Conservation (phyloP, 2,329 filamentous ascomycete genomes). For the Botrytis galanthina region DNA sequence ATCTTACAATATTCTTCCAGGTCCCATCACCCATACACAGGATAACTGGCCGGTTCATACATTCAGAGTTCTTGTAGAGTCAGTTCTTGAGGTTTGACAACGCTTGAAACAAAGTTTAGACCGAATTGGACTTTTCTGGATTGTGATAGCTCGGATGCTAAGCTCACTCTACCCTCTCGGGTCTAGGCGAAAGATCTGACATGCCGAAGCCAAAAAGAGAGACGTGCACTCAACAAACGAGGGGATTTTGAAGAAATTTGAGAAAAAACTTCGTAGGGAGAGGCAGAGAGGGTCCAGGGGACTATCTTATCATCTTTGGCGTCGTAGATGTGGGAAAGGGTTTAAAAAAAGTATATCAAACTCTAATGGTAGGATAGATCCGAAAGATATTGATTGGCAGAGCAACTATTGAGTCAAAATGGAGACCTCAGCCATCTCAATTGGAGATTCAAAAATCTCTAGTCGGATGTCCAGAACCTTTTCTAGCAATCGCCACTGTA, state of each 20-base stretch:
- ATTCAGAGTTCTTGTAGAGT: background rate
- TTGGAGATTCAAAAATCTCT: background rate
- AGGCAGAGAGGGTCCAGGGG: background rate
- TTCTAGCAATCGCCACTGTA: constrained; percentile 10
- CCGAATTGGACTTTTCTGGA: background rate
- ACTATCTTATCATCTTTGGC: background rate
- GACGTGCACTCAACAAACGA: constrained; percentile 29
- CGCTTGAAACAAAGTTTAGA: constrained; percentile 2
- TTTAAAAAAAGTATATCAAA: background rate
- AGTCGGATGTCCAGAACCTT: background rate
- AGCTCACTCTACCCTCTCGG: constrained; percentile 12
- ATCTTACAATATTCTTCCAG: background rate
- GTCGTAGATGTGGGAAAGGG: background rate
- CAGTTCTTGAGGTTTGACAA: constrained; percentile 2
- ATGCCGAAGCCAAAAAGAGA: constrained; percentile 27
- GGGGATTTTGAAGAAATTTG: constrained; percentile 9
- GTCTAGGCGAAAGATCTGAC: constrained; percentile 24
- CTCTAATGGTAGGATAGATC: constrained; percentile 7
- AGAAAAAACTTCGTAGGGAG: background rate
- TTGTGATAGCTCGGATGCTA: background rate
- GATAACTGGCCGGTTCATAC: background rate
- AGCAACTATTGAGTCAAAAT: constrained; percentile 9
- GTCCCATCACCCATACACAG: background rate
- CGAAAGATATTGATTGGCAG: background rate
- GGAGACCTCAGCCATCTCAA: constrained; percentile 1